Evolutionary conservation across 2,329 filamentous ascomycete genomes (phyloP), one percentile per base, ranked within the genome.

Genomic region (Sordariomycetes sp.): DNA sequence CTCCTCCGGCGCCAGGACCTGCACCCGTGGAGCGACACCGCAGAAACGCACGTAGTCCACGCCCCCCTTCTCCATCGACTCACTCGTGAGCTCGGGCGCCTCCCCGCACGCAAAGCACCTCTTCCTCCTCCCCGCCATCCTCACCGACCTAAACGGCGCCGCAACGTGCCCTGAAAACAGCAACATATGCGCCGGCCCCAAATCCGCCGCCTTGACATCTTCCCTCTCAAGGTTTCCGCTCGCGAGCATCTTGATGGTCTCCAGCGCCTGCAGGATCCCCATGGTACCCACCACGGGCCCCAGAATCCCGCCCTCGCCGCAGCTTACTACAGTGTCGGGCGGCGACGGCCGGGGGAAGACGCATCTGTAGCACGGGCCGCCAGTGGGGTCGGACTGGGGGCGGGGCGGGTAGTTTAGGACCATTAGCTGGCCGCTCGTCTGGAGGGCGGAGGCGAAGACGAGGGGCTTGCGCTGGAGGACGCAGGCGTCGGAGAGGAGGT

Each of bases 251-350:
- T 95, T 94, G 64, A 97, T 84, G 0, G 89, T 84, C 71, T 97
- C 90, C 1, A 95, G 74, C 0, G 94, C 92, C 72, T 97, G 94
- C 58, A 97, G 72, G 0, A 96, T 85, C 8, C 94, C 94, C 89
- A 99, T 96, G 0, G 84, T 79, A 0, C 94, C 94, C 0, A 99
- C 94, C 0, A 96, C 90, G 0, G 94, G 91, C 0, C 94, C 94
- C 1, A 99, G 65, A 10, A 99, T 90, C 0, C 94, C 94, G 10
- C 91, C 92, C 67, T 99, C 94, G 48, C 91, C 90, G 65, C 94
- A 99, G 59, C 86, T 90, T 1, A 89, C 77, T 1, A 96, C 86
- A 58, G 82, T 90, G 50, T 88, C 87, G 0, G 89, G 81, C 0
- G 92, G 90, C 0, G 94, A 91, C 0, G 94, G 91, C 42, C 80